Evolutionary conservation across 495 filamentous ascomycete genomes (phyloP).

Genomic region (Podospora australis): DNA sequence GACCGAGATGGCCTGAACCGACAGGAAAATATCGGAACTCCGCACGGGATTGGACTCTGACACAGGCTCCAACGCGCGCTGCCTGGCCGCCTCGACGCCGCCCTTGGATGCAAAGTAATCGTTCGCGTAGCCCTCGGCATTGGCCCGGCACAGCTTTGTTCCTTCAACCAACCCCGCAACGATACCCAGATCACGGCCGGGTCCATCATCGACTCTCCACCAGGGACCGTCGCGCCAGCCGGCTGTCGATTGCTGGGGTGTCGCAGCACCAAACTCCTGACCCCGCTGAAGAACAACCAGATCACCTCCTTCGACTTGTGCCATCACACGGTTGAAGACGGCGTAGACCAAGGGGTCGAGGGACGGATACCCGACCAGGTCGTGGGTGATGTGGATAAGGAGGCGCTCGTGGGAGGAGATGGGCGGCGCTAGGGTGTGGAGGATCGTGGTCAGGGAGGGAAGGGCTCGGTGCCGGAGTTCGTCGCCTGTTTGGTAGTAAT

Average conservation of each 20-base stretch:
- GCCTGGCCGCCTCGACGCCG: conserved; percentile 73
- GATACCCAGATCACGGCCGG: conserved; percentile 66
- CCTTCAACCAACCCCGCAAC: conserved; percentile 78
- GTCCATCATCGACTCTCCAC: conserved; percentile 69
- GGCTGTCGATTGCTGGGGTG: conserved; percentile 30
- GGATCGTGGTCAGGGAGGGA: conserved; percentile 88
- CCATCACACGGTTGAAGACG: conserved; percentile 95
- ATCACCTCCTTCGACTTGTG: conserved; percentile 96
- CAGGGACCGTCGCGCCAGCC: conserved; percentile 92
- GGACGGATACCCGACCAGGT: conserved; percentile 86
- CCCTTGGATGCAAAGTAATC: conserved; percentile 75
- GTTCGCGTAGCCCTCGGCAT: conserved; percentile 76
- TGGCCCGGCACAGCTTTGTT: conserved; percentile 79
- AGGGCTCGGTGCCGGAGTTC: conserved; percentile 84
- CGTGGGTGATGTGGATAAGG: conserved; percentile 96
- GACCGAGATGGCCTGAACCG: conserved; percentile 72
- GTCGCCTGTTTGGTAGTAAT: conserved; percentile 52
- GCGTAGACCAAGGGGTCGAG: conserved; percentile 89
- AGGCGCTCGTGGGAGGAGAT: conserved; percentile 97
- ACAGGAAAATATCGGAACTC: conserved; percentile 88
- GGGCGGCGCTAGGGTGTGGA: conserved; percentile 90
- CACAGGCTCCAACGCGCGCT: conserved; percentile 63
- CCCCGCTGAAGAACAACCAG: conserved; percentile 94
- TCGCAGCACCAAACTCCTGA: conserved; percentile 58
- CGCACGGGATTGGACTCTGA: conserved; percentile 83